A percentile compares a stretch with the other conserved stretches of the same genome.
phyloP scores from a whole-genome alignment of 148 eudicot genomes.

The Agrostemma githago region DNA sequence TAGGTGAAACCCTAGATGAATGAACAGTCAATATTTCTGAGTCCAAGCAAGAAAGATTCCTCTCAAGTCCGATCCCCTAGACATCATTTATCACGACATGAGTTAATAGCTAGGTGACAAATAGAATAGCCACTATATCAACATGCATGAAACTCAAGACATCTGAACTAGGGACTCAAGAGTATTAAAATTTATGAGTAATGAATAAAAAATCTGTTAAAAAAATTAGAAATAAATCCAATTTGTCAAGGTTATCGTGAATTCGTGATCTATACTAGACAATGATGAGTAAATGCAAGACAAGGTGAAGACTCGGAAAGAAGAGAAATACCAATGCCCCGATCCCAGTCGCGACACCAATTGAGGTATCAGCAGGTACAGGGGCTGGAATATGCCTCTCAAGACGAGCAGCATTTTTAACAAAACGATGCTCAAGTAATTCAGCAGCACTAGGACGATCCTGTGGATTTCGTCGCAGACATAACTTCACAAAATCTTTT shows the following conservation, averaged over 20 bases:
- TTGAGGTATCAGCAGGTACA: constrained; percentile 48
- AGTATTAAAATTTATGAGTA: background rate
- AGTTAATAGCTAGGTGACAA: constrained; percentile 8
- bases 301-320: background rate
- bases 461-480: constrained; percentile 76
- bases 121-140: background rate
- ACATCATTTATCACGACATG: constrained; percentile 14
- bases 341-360: constrained; percentile 34
- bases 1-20: constrained; percentile 71
- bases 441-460: constrained; percentile 73
- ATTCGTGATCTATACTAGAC: background rate
- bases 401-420: constrained; percentile 60
- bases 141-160: background rate
- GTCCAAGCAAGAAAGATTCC: constrained; percentile 54
- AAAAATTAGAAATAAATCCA: background rate
- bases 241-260: background rate
- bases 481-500: constrained; percentile 76
- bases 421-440: constrained; percentile 82
- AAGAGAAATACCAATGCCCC: constrained; percentile 37
- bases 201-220: background rate
- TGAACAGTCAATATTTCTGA: constrained; percentile 68
- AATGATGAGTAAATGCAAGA: background rate
- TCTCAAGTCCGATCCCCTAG: constrained; percentile 54
- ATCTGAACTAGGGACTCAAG: background rate
- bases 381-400: constrained; percentile 49